Percentiles rank a stretch among this genome's conserved stretches.
phyloP scores from a whole-genome alignment of 2,329 filamentous ascomycete species.

The Microdochium trichocladiopsis region DNA sequence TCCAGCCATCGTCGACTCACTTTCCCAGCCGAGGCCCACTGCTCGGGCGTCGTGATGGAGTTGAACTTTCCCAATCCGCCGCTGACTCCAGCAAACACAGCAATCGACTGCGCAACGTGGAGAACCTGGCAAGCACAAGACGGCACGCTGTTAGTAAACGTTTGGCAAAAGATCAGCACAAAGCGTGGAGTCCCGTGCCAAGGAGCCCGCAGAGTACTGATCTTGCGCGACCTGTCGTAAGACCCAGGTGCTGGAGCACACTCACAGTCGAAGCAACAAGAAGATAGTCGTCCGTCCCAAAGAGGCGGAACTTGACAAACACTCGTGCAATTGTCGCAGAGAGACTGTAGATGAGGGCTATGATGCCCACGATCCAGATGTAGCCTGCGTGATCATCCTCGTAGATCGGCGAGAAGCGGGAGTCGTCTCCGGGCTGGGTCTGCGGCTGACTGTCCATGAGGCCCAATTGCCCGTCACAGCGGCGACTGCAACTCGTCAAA shows the following conservation, averaged over 20 bases:
- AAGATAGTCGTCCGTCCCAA: conserved; percentile 8
- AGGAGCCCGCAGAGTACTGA: too few relatives aligned
- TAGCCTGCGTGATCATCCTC: conserved; percentile 9
- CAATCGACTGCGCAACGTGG: conserved; percentile 5
- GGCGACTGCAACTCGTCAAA: too few relatives aligned
- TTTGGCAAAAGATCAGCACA: too few relatives aligned
- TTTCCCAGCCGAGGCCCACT: conserved; percentile 4
- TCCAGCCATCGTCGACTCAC: conserved; percentile 1
- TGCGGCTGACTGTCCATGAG: background rate
- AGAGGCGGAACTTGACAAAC: conserved; percentile 9
- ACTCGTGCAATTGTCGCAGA: conserved; percentile 2
- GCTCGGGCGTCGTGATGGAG: conserved; percentile 3
- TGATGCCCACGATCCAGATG: conserved; percentile 10
- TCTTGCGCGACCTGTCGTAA: too few relatives aligned
- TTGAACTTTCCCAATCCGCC: conserved; percentile 8
- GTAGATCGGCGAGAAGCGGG: conserved; percentile 8
- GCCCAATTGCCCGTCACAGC: too few relatives aligned
- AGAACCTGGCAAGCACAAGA: conserved; percentile 1
- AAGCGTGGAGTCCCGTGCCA: too few relatives aligned
- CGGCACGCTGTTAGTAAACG: too few relatives aligned
- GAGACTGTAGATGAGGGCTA: conserved; percentile 7
- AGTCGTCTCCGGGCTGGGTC: background rate
- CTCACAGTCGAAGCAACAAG: conserved; percentile 4
- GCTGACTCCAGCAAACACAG: conserved; percentile 6
- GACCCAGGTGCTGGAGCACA: too few relatives aligned